Conservation (phyloP, 805 yeast species). For the Schwanniomyces polymorphus region DNA sequence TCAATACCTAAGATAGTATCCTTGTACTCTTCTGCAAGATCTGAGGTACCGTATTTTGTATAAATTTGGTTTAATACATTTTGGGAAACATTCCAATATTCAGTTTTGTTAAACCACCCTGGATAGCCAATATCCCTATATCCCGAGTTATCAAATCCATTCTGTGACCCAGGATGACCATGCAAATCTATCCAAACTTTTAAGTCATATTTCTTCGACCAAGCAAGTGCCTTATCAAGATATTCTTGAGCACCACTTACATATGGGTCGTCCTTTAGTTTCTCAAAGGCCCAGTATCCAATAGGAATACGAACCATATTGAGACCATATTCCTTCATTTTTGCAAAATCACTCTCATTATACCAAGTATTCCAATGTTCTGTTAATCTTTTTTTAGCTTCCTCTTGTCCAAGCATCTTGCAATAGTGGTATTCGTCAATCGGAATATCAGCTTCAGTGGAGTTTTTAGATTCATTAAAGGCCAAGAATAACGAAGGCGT, state of each 20-base stretch:
- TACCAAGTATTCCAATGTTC: slow-evolving; percentile 61
- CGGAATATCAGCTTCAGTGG: slow-evolving; percentile 35
- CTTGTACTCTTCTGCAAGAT: slow-evolving; percentile 14
- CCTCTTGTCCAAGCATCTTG: slow-evolving; percentile 45
- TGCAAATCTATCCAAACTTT: slow-evolving; percentile 77
- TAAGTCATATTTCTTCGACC: slow-evolving; percentile 62
- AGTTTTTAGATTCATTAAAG: slow-evolving; percentile 25
- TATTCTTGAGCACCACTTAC: slow-evolving; percentile 66
- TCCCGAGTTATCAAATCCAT: slow-evolving; percentile 85
- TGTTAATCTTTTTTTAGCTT: slow-evolving; percentile 42
- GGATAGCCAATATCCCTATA: slow-evolving; percentile 45
- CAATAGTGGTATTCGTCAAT: slow-evolving; percentile 63
- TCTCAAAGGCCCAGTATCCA: slow-evolving; percentile 78
- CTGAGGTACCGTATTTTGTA: slow-evolving; percentile 33
- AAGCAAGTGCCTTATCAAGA: slow-evolving; percentile 61
- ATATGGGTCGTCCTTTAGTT: slow-evolving; percentile 54
- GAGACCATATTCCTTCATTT: slow-evolving; percentile 53
- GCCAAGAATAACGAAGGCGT: slow-evolving; percentile 60
- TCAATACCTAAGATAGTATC: slow-evolving; percentile 42
- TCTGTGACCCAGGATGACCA: slow-evolving; percentile 83
- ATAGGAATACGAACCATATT: slow-evolving; percentile 75
- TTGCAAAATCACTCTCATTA: slow-evolving; percentile 55
- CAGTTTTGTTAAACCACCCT: slow-evolving; percentile 33
- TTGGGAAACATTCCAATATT: slow-evolving; percentile 26
- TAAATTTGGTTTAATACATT: slow-evolving; percentile 34